Evolutionary conservation across 371 early-diverging fungal species (phyloP).

Genomic region (Mortierella sp.): DNA sequence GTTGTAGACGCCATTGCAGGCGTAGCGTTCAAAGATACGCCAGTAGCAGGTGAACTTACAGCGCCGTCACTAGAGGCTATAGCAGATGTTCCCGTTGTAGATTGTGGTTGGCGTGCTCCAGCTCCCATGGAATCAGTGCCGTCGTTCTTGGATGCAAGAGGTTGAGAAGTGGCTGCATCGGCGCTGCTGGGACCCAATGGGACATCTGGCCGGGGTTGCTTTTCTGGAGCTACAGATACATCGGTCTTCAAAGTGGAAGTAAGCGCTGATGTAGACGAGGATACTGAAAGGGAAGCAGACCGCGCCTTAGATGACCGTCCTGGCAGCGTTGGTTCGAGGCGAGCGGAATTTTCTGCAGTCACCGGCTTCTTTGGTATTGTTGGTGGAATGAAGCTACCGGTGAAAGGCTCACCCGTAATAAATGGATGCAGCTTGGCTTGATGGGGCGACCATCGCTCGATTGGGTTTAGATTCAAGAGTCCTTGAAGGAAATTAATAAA

Average conservation of each 20-base stretch:
- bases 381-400: slow-evolving; percentile 69
- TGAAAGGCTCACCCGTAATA: slow-evolving; percentile 88
- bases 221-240: neutral
- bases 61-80: slow-evolving; percentile 22
- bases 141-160: neutral
- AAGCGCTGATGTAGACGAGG: slow-evolving; percentile 17
- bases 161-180: neutral
- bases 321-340: slow-evolving; percentile 49
- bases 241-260: neutral
- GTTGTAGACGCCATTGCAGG: slow-evolving; percentile 9
- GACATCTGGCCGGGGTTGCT: neutral
- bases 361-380: slow-evolving; percentile 52
- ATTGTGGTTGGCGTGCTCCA: slow-evolving; percentile 5
- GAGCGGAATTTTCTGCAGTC: slow-evolving; percentile 45
- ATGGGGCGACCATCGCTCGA: slow-evolving; percentile 94
- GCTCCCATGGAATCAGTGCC: neutral
- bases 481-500: slow-evolving; percentile 93
- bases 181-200: neutral
- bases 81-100: slow-evolving; percentile 3
- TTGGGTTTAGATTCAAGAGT: slow-evolving; percentile 88
- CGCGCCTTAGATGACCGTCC: slow-evolving; percentile 28
- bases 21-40: slow-evolving; percentile 17
- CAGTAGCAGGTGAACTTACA: slow-evolving; percentile 14
- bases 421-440: slow-evolving; percentile 96
- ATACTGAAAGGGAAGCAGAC: slow-evolving; percentile 24